Base-by-base conservation (phyloP, 2,329 filamentous ascomycete genomes). In the Clarireedia homoeocarpa region DNA sequence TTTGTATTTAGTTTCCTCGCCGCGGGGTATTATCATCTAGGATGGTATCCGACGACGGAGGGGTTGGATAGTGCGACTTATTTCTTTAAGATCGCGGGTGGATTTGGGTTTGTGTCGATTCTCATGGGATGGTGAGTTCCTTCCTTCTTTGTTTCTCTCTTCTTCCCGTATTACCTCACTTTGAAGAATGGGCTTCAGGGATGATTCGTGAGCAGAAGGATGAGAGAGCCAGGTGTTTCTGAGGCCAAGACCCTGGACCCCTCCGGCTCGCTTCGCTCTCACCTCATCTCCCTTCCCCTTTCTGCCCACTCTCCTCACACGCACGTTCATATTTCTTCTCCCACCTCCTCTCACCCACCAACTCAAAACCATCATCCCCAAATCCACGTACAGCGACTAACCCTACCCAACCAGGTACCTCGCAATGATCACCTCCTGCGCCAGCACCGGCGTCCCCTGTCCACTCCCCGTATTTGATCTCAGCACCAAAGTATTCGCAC, bases 381-480 rank as follows among this genome's bases (percentile, higher is more conserved):
- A 12, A 34, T 34, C 30, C 30, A 2, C 30, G 10, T 9, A 27
- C 6, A 24, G 20, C 45, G n/a, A 47, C 24, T 54, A 34, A 48
- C 20, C 3, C 1, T 42, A 6, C 5, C 9, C 27, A 3, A 12
- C 15, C 26, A 54, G 52, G 45, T 61, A 59, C 34, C 27, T 59
- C 23, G 59, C 57, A 15, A 52, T 59, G 6, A 56, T 59, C 38
- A 56, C 55, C 3, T 51, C 45, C 6, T 61, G 59, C 45, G 57
- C 57, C 10, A 50, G 57, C 17, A 61, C 59, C 15, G 57, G 58
- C 12, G 48, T 61, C 6, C 59, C 59, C 6, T 61, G 59, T 40
- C 59, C 57, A 12, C 52, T 61, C 10, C 59, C 59, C 5, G 26
- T 59, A 40, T 59, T 59, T 9, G 57, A 61, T 49, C 50, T 59